Conservation (phyloP, 352 stramenopile genomes). For the Globisporangium cederbergense region DNA sequence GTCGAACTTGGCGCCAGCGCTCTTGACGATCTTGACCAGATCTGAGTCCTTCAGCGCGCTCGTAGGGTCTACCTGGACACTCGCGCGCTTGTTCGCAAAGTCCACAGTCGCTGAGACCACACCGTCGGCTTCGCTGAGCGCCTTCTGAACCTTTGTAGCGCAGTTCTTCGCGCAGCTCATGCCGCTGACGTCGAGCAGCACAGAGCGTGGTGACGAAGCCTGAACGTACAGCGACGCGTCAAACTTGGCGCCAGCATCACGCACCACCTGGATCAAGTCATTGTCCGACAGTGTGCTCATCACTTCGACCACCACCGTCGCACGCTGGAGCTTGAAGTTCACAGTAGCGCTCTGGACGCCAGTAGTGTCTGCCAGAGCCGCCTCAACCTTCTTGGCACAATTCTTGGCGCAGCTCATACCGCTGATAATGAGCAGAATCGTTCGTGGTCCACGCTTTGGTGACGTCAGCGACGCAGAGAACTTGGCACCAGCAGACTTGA, state of each 20-base stretch:
- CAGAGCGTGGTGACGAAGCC: conserved; percentile 25
- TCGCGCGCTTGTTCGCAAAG: conserved; percentile 57
- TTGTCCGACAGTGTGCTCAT: conserved; percentile 43
- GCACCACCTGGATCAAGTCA: conserved; percentile 60
- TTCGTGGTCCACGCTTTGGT: conserved; percentile 37
- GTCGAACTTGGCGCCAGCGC: conserved; percentile 40
- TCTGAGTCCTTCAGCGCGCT: conserved; percentile 59
- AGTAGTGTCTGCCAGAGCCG: conserved; percentile 37
- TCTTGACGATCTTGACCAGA: conserved; percentile 50
- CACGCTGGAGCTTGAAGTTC: conserved; percentile 64
- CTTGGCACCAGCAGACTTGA: conserved; percentile 54
- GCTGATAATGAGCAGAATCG: conserved; percentile 51
- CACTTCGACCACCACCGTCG: conserved; percentile 50
- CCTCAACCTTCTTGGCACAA: conserved; percentile 72
- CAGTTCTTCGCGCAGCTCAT: conserved; percentile 73
- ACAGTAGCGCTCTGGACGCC: conserved; percentile 61
- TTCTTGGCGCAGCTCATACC: conserved; percentile 85
- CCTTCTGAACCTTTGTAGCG: conserved; percentile 64
- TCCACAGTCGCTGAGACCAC: conserved; percentile 73
- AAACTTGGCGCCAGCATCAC: conserved; percentile 53
- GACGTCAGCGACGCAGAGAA: conserved; percentile 53
- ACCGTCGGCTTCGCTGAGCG: conserved; percentile 48
- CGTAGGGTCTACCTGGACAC: conserved; percentile 52
- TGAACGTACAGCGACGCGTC: conserved; percentile 43
- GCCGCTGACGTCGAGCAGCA: conserved; percentile 51